Conservation (phyloP, 2,329 filamentous ascomycete species). For the Pezicula radicicola region DNA sequence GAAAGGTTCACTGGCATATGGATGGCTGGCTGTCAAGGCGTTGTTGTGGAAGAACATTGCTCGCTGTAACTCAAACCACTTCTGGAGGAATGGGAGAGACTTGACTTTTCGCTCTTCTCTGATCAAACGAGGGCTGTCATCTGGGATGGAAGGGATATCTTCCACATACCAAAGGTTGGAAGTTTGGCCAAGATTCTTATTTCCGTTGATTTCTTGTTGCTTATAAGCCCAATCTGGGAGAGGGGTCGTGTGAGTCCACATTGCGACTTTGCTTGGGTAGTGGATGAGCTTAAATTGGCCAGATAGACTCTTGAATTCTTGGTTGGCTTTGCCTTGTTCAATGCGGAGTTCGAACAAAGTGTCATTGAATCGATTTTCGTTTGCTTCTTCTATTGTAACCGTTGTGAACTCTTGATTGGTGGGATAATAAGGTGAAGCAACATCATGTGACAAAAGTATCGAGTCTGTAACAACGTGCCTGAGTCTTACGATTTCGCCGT, state of each 20-base stretch:
- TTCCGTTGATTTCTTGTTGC: slow-evolving; percentile 98
- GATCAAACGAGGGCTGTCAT: slow-evolving; percentile 65
- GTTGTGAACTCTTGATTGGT: slow-evolving; percentile 99
- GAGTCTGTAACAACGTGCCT: slow-evolving; percentile 84
- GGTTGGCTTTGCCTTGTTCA: slow-evolving; percentile 75
- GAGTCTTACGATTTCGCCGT: slow-evolving; percentile 83
- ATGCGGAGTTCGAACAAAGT: slow-evolving; percentile 91
- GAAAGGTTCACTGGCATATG: slow-evolving; percentile 91
- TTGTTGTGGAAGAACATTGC: slow-evolving; percentile 99
- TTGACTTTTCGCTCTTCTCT: slow-evolving; percentile 80
- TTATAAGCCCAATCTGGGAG: slow-evolving; percentile 97
- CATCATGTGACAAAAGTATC: slow-evolving; percentile 88
- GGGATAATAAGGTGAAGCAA: slow-evolving; percentile 91
- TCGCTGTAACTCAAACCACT: slow-evolving; percentile 94
- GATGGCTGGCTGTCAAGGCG: slow-evolving; percentile 93
- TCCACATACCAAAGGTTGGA: slow-evolving; percentile 96
- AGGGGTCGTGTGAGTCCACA: slow-evolving; percentile 96
- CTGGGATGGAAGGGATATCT: slow-evolving; percentile 76
- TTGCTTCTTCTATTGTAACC: slow-evolving; percentile 67
- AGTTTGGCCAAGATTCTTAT: slow-evolving; percentile 87
- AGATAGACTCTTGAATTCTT: slow-evolving; percentile 86
- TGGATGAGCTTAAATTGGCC: slow-evolving; percentile 96
- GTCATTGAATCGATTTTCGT: slow-evolving; percentile 75
- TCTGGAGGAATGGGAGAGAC: slow-evolving; percentile 80
- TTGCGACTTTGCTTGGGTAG: slow-evolving; percentile 90